These are phyloP conservation scores for Trichoderma sp. DNA, from an alignment of 2,329 filamentous ascomycete genomes.

Conservation along the genomic window DNA sequence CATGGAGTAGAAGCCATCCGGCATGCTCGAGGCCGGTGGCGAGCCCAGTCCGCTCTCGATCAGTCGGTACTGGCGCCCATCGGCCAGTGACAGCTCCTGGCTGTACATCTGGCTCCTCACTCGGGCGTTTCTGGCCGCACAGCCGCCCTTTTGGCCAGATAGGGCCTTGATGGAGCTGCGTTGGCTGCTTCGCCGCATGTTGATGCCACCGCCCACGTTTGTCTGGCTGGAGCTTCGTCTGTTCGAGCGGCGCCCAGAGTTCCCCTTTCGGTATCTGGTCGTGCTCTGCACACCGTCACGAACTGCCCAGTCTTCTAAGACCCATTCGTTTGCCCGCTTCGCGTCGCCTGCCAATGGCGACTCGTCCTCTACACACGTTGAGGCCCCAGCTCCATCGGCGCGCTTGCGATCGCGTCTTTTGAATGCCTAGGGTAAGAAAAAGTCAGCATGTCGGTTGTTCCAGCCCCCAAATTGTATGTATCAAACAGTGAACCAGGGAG, in stretches of 20 bases:
- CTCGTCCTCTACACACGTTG: slow-evolving; percentile 25
- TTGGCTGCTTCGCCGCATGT: slow-evolving; percentile 25
- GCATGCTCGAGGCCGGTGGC: slow-evolving; percentile 27
- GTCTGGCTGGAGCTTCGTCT: slow-evolving; percentile 22
- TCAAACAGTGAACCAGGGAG: neutral
- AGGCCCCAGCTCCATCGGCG: neutral
- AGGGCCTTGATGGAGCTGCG: slow-evolving; percentile 34
- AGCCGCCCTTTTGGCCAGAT: slow-evolving; percentile 39
- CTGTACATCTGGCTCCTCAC: slow-evolving; percentile 29
- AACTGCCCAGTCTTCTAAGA: slow-evolving; percentile 69
- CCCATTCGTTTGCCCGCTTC: slow-evolving; percentile 75
- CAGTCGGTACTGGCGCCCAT: slow-evolving; percentile 1
- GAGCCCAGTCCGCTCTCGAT: slow-evolving; percentile 21
- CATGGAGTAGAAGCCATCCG: slow-evolving; percentile 28
- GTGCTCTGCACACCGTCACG: slow-evolving; percentile 78
- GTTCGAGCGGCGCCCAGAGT: slow-evolving; percentile 33
- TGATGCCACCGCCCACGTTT: slow-evolving; percentile 1
- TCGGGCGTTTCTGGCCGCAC: slow-evolving; percentile 33
- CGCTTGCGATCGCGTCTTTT: slow-evolving; percentile 40
- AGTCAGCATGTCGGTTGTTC: slow-evolving; percentile 7
- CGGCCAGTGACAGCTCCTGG: slow-evolving; percentile 26
- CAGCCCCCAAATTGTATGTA: neutral
- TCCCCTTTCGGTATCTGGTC: slow-evolving; percentile 69
- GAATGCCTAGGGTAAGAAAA: slow-evolving; percentile 38
- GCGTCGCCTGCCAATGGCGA: slow-evolving; percentile 36